Percentiles rank a stretch among this genome's conserved stretches.
These are phyloP conservation scores for Orobanche coerulescens DNA, from an alignment of 257 asterid genomes.

Conservation along the genomic window DNA sequence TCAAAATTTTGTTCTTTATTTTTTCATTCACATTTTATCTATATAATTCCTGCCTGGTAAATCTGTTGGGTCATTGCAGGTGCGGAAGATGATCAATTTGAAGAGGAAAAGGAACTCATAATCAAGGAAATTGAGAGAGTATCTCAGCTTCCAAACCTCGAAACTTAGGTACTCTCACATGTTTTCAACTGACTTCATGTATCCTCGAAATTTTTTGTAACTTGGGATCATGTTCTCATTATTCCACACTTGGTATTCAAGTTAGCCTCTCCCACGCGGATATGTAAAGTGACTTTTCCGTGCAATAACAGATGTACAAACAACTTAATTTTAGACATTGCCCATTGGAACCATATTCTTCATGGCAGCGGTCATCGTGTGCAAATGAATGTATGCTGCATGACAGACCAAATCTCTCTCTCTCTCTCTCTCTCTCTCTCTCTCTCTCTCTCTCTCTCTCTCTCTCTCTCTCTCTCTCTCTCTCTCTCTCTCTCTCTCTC, in stretches of 20 bases:
- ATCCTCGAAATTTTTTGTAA: not conserved
- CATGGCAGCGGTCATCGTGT: not conserved
- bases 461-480: too few relatives aligned
- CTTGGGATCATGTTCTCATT: not conserved
- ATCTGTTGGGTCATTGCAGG: slow-evolving; percentile 39
- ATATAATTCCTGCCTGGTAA: slow-evolving; percentile 12
- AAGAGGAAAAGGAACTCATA: slow-evolving; percentile 84
- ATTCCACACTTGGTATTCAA: slow-evolving; percentile 12
- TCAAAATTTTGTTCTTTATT: slow-evolving; percentile 10
- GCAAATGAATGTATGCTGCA: too few relatives aligned
- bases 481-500: too few relatives aligned
- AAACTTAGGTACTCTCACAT: slow-evolving; percentile 34
- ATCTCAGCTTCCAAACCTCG: slow-evolving; percentile 51
- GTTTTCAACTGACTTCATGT: slow-evolving; percentile 5
- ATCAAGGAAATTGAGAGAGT: slow-evolving; percentile 83
- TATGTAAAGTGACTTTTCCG: slow-evolving; percentile 16
- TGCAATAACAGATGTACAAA: not conserved
- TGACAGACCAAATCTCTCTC: too few relatives aligned
- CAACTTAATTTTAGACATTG: not conserved
- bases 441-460: too few relatives aligned
- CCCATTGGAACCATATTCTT: not conserved
- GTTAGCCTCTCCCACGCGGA: slow-evolving; percentile 18
- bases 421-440: too few relatives aligned
- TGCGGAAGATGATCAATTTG: slow-evolving; percentile 86
- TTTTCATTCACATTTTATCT: not conserved